Evolutionary conservation across 108 stramenopile genomes (phyloP).

Genomic region (Cyclotella distinguenda): DNA sequence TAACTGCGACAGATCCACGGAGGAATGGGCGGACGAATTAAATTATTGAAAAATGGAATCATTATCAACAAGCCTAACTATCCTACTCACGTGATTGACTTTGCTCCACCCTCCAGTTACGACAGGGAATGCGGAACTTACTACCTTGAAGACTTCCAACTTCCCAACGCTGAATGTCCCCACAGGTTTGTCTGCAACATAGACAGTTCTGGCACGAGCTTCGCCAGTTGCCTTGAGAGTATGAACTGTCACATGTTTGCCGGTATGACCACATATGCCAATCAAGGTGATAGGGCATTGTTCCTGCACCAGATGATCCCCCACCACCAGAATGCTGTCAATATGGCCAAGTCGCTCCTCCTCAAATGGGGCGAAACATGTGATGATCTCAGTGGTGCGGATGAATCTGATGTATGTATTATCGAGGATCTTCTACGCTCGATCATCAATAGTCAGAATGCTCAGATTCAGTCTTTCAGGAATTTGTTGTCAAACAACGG

Average conservation of each 20-base stretch:
- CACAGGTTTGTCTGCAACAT: constrained; percentile 55
- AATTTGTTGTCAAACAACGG: constrained; percentile 48
- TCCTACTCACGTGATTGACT: constrained; percentile 1
- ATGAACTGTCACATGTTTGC: constrained; percentile 81
- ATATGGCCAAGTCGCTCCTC: constrained; percentile 89
- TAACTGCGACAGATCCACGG: constrained; percentile 51
- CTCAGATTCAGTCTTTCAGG: constrained; percentile 81
- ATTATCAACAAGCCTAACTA: constrained; percentile 11
- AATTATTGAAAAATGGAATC: constrained; percentile 54
- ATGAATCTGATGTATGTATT: constrained; percentile 44
- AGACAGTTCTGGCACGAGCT: constrained; percentile 12
- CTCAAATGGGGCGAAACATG: constrained; percentile 42
- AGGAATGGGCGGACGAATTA: constrained; percentile 68
- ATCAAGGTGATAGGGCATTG: constrained; percentile 34
- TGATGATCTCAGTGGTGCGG: constrained; percentile 30
- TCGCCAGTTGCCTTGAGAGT: constrained; percentile 59
- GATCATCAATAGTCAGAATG: constrained; percentile 78
- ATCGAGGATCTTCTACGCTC: constrained; percentile 55
- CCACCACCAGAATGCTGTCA: constrained; percentile 91
- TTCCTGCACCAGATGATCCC: constrained; percentile 93
- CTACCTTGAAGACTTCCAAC: constrained; percentile 48
- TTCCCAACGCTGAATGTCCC: constrained; percentile 64
- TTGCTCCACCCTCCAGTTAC: constrained; percentile 30
- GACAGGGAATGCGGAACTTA: constrained; percentile 81
- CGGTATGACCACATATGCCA: constrained; percentile 56